Conservation (phyloP, 2,329 filamentous ascomycete species). For the Colletotrichum eleusines region DNA sequence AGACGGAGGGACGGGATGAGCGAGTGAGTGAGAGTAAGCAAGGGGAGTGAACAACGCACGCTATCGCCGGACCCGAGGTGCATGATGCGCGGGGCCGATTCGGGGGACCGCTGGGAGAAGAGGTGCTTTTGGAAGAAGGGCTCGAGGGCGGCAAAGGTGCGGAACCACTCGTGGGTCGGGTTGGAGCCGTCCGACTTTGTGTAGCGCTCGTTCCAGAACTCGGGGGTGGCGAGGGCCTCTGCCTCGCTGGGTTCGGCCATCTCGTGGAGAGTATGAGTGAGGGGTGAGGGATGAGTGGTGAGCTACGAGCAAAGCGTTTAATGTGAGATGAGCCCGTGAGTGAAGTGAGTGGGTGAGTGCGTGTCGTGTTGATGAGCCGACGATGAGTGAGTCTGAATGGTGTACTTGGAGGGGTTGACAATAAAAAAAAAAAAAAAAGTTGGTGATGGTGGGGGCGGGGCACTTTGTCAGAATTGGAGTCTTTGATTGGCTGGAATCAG, state of each 20-base stretch:
- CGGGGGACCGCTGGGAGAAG: conserved; percentile 48
- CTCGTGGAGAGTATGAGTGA: too few relatives aligned
- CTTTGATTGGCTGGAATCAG: background rate
- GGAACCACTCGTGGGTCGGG: conserved; percentile 67
- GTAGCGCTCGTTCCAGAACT: conserved; percentile 66
- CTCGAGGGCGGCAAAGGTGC: conserved; percentile 60
- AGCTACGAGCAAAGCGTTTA: background rate
- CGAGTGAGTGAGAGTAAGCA: background rate
- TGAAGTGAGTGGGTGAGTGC: background rate
- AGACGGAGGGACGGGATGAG: background rate
- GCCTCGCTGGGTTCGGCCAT: conserved; percentile 29
- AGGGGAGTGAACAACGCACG: conserved; percentile 53
- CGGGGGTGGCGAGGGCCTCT: conserved; percentile 52
- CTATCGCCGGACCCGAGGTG: conserved; percentile 71
- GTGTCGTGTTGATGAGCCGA: too few relatives aligned
- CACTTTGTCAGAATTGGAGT: background rate
- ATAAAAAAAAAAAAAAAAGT: background rate
- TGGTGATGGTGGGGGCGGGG: conserved; percentile 18
- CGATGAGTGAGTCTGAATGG: background rate
- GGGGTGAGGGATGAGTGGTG: background rate
- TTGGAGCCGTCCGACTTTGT: conserved; percentile 50
- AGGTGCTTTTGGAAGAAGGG: conserved; percentile 60
- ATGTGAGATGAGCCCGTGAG: background rate
- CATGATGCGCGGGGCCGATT: conserved; percentile 57
- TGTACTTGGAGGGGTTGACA: background rate